Percentiles rank a stretch among this genome's conserved stretches.
Evolutionary conservation across 2,329 filamentous ascomycete species (phyloP).

Genomic region (Penicillium sp.): DNA sequence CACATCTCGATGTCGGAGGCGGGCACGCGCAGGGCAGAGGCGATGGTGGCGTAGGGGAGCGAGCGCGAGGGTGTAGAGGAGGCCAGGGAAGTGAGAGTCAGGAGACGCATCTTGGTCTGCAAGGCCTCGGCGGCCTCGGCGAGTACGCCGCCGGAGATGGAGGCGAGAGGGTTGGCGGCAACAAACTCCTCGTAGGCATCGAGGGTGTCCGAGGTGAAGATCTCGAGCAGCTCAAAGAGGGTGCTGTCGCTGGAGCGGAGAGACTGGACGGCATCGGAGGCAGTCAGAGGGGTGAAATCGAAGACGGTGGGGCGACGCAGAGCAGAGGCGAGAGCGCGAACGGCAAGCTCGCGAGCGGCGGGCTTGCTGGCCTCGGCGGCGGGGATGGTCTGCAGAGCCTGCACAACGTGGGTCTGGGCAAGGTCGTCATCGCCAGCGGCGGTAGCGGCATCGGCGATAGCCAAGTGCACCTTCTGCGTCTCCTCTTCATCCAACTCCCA

Average conservation of each 20-base stretch:
- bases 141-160: constrained; percentile 81
- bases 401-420: constrained; percentile 70
- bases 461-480: constrained; percentile 79
- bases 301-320: constrained; percentile 67
- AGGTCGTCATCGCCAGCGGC: constrained; percentile 76
- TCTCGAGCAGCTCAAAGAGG: constrained; percentile 89
- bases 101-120: constrained; percentile 92
- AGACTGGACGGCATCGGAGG: constrained; percentile 77
- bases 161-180: constrained; percentile 54
- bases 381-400: constrained; percentile 77
- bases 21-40: constrained; percentile 80
- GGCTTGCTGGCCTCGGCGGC: constrained; percentile 55
- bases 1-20: constrained; percentile 90
- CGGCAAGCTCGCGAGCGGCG: constrained; percentile 60
- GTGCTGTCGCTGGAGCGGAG: constrained; percentile 80
- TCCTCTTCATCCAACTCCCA: constrained; percentile 86
- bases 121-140: constrained; percentile 75
- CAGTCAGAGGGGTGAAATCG: constrained; percentile 72
- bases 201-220: constrained; percentile 90
- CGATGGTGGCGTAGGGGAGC: constrained; percentile 83
- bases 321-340: constrained; percentile 67
- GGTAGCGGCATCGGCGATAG: constrained; percentile 76
- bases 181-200: constrained; percentile 96
- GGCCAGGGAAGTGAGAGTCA: constrained; percentile 88
- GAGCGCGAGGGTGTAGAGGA: constrained; percentile 81